phyloP scores from a whole-genome alignment of 208 protist genomes.

The Leishmania major region DNA sequence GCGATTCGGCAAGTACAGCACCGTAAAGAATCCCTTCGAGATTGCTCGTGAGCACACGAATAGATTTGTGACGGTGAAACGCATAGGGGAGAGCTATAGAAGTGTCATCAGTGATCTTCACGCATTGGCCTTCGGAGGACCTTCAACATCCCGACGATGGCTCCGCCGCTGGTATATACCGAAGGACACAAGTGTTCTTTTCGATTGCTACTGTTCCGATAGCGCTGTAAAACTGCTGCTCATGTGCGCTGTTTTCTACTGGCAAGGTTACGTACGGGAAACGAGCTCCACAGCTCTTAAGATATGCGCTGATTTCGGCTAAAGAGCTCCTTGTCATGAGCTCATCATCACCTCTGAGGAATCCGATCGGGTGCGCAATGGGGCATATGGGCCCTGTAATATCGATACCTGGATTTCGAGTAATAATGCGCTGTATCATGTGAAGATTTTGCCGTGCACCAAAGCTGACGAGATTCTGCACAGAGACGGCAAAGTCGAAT shows the following conservation, averaged over 20 bases:
- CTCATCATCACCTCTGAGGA: slow-evolving; percentile 29
- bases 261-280: slow-evolving; percentile 7
- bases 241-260: not conserved
- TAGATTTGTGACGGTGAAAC: not conserved
- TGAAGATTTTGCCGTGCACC: slow-evolving; percentile 1
- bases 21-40: slow-evolving; percentile 5
- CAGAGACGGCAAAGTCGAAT: not conserved
- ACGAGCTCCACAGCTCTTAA: not conserved
- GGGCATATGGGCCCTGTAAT: slow-evolving; percentile 30
- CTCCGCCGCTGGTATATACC: not conserved
- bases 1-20: slow-evolving; percentile 16
- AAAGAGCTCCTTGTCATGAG: not conserved
- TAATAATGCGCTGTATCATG: slow-evolving; percentile 36
- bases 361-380: slow-evolving; percentile 49
- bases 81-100: not conserved
- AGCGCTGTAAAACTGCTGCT: not conserved
- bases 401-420: slow-evolving; percentile 47
- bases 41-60: slow-evolving; percentile 11
- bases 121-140: not conserved
- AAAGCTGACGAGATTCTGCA: not conserved
- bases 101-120: slow-evolving; percentile 4
- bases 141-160: not conserved
- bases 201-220: not conserved
- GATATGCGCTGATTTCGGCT: not conserved
- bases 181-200: slow-evolving; percentile 12